Evolutionary conservation across 2,329 filamentous ascomycete genomes (phyloP).

Genomic region (Colletotrichum sp.): DNA sequence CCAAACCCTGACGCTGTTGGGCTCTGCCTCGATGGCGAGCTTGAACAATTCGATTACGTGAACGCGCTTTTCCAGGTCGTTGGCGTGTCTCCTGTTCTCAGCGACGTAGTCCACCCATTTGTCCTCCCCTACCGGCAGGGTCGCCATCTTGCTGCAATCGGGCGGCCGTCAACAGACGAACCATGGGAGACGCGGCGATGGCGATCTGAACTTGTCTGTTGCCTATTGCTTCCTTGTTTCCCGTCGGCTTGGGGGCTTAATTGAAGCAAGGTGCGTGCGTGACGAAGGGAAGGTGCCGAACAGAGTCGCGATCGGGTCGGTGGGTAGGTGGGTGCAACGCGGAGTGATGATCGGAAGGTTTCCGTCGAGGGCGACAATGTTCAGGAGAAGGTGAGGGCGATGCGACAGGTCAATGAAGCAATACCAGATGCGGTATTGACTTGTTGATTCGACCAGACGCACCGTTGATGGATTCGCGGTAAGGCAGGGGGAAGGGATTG

Average conservation of each 20-base stretch:
- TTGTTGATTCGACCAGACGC: background rate
- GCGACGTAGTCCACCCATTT: slow-evolving; percentile 80
- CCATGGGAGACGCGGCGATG: slow-evolving; percentile 6
- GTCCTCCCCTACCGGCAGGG: slow-evolving; percentile 71
- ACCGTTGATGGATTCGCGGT: background rate
- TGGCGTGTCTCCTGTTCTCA: slow-evolving; percentile 67
- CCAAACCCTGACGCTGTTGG: slow-evolving; percentile 77
- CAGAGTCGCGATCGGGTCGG: background rate
- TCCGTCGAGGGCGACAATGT: background rate
- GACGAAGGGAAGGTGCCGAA: background rate
- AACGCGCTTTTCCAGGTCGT: slow-evolving; percentile 70
- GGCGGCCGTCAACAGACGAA: slow-evolving; percentile 18
- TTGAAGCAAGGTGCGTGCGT: background rate
- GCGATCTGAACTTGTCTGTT: background rate
- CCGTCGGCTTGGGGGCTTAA: background rate
- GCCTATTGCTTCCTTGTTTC: background rate
- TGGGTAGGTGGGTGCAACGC: background rate
- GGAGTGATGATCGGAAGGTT: background rate
- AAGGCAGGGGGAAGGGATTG: background rate
- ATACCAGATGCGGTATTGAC: background rate
- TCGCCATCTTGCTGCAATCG: slow-evolving; percentile 44
- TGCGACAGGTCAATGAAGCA: background rate
- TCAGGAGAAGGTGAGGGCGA: background rate
- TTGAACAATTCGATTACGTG: slow-evolving; percentile 75
- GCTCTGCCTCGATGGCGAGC: slow-evolving; percentile 72